These are phyloP conservation scores for Jimgerdemannia lactiflua DNA, from an alignment of 192 early-diverging fungal species.

Conservation along the genomic window DNA sequence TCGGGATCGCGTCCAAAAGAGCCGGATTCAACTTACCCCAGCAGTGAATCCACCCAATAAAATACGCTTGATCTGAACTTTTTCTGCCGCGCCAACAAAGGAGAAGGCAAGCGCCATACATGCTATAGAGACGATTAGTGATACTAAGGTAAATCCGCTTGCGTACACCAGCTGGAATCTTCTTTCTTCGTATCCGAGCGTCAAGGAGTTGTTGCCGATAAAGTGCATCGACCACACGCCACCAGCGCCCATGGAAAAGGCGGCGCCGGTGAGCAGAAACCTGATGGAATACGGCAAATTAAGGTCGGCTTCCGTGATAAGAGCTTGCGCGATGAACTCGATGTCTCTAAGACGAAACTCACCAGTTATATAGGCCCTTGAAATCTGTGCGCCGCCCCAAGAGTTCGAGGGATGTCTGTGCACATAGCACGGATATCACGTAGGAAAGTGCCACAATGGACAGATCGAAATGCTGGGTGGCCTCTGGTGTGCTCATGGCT, in stretches of 20 bases:
- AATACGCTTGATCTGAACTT: constrained; percentile 26
- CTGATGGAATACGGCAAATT: constrained; percentile 18
- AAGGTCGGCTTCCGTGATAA: neutral
- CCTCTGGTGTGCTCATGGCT: neutral
- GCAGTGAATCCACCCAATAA: constrained; percentile 28
- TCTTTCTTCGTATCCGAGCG: constrained; percentile 4
- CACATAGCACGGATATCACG: constrained; percentile 31
- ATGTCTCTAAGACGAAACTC: neutral
- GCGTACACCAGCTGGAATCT: constrained; percentile 25
- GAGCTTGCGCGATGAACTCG: neutral
- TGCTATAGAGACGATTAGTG: constrained; percentile 24
- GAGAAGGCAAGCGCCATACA: constrained; percentile 30
- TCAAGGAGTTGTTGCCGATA: constrained; percentile 33
- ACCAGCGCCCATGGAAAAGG: constrained; percentile 37
- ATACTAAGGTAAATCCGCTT: constrained; percentile 25
- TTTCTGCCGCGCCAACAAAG: constrained; percentile 27
- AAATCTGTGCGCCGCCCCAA: constrained; percentile 31
- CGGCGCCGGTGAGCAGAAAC: constrained; percentile 28
- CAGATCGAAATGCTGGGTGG: constrained; percentile 19
- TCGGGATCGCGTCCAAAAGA: no score
- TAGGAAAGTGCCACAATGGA: constrained; percentile 29
- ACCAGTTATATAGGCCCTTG: constrained; percentile 27
- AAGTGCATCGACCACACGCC: constrained; percentile 45
- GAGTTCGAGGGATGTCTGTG: constrained; percentile 37
- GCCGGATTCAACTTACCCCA: constrained; percentile 20